phyloP scores from a whole-genome alignment of 345 rosid genomes.

The Eucalyptus erythrocorys region DNA sequence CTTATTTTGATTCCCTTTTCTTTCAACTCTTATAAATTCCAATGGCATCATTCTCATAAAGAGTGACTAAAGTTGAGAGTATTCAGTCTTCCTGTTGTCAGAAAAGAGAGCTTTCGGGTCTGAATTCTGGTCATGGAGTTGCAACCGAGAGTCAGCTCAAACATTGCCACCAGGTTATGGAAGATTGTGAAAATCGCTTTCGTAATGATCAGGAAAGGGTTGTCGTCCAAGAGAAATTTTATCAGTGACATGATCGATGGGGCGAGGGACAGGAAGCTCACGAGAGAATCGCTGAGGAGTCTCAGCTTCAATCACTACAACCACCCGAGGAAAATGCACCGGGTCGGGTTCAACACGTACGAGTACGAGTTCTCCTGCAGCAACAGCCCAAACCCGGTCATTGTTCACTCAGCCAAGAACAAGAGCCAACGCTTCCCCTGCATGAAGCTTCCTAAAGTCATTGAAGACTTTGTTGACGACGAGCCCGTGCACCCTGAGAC shows the following conservation, averaged over 20 bases:
- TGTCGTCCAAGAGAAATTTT: not conserved
- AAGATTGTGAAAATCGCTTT: not conserved
- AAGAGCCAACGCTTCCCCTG: not conserved
- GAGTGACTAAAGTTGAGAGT: not conserved
- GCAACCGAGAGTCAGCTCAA: not conserved
- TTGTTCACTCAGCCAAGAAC: not conserved
- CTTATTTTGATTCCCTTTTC: not conserved
- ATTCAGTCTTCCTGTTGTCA: not conserved
- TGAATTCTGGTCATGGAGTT: not conserved
- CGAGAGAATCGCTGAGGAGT: not conserved
- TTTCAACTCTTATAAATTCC: not conserved
- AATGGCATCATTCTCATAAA: not conserved
- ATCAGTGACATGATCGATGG: not conserved
- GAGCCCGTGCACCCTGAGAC: not conserved
- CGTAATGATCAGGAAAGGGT: not conserved
- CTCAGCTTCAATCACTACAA: not conserved
- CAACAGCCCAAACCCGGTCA: not conserved
- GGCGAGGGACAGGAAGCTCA: not conserved
- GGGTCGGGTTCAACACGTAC: not conserved
- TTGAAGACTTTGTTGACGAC: not conserved
- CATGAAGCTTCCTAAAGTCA: not conserved
- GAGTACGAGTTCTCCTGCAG: conserved; percentile 1
- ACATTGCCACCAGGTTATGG: not conserved
- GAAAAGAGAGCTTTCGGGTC: not conserved
- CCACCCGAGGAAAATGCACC: not conserved